Evolutionary conservation across 1,139 yeast genomes (phyloP).

Genomic region (Suhomyces wounanorum): DNA sequence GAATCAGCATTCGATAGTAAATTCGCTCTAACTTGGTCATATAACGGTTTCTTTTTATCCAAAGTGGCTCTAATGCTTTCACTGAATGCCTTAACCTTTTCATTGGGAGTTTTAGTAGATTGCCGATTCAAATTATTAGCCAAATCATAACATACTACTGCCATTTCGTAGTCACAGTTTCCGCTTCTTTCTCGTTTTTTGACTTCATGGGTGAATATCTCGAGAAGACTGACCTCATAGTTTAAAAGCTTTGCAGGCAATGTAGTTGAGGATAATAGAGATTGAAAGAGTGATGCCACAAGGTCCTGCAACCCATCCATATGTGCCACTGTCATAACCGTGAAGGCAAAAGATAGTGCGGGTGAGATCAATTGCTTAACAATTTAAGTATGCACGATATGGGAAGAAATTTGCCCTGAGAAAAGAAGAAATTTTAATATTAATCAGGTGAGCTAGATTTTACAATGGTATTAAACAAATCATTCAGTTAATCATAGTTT

Average conservation of each 20-base stretch:
- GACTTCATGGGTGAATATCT: conserved; percentile 36
- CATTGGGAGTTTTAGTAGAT: conserved; percentile 15
- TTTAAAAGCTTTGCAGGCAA: conserved; percentile 23
- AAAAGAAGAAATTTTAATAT: too few relatives aligned
- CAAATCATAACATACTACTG: conserved; percentile 30
- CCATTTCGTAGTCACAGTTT: conserved; percentile 44
- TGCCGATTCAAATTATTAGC: conserved; percentile 20
- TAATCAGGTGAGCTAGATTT: too few relatives aligned
- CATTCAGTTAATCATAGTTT: too few relatives aligned
- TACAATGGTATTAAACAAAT: too few relatives aligned
- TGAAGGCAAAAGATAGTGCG: neutral
- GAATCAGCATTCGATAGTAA: neutral
- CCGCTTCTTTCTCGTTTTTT: conserved; percentile 29
- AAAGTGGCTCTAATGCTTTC: conserved; percentile 26
- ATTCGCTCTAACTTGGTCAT: conserved; percentile 3
- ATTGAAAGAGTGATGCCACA: conserved; percentile 4
- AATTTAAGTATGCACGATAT: neutral
- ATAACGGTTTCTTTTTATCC: conserved; percentile 19
- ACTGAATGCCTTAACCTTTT: conserved; percentile 23
- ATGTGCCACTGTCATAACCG: conserved; percentile 1
- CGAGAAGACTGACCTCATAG: conserved; percentile 36
- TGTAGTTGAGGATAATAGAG: conserved; percentile 1
- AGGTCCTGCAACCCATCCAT: conserved; percentile 3
- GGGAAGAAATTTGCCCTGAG: neutral
- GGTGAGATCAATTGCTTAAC: neutral